Evolutionary conservation across 2,329 filamentous ascomycete genomes (phyloP).

Genomic region (Ceratocystis cacaofunesta): DNA sequence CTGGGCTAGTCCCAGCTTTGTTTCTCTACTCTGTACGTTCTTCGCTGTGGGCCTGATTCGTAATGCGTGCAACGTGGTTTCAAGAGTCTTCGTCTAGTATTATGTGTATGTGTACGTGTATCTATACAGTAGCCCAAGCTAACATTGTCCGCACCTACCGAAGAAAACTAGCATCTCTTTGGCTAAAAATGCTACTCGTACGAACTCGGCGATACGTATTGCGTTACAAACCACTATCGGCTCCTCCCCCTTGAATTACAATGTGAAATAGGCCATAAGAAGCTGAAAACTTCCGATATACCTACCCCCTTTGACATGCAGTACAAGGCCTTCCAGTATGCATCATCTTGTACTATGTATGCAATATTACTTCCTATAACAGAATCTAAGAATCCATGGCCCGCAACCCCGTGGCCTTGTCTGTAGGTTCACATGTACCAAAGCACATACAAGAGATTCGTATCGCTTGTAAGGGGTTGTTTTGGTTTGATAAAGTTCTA

Average conservation of each 20-base stretch:
- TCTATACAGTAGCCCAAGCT: not conserved
- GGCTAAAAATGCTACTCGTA: not conserved
- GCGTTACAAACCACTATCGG: not conserved
- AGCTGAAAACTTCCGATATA: not conserved
- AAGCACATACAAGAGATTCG: not conserved
- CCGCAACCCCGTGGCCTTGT: not conserved
- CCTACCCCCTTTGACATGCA: not conserved
- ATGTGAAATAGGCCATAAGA: not conserved
- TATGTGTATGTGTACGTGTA: not conserved
- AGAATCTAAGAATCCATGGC: not conserved
- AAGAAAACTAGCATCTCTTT: not conserved
- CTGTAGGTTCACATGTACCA: not conserved
- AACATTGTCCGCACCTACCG: not conserved
- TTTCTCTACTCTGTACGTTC: too few relatives aligned
- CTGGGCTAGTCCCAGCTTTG: not conserved
- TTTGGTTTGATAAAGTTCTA: not conserved
- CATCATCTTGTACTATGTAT: not conserved
- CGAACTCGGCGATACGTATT: not conserved
- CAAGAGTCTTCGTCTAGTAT: not conserved
- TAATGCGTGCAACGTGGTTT: not conserved
- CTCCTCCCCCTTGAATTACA: not conserved
- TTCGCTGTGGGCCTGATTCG: not conserved
- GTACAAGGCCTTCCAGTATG: not conserved
- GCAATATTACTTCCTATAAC: not conserved
- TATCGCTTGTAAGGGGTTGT: not conserved